These are phyloP conservation scores for Ophiosphaerella narmari DNA, from an alignment of 2,329 filamentous ascomycete genomes.

Conservation along the genomic window DNA sequence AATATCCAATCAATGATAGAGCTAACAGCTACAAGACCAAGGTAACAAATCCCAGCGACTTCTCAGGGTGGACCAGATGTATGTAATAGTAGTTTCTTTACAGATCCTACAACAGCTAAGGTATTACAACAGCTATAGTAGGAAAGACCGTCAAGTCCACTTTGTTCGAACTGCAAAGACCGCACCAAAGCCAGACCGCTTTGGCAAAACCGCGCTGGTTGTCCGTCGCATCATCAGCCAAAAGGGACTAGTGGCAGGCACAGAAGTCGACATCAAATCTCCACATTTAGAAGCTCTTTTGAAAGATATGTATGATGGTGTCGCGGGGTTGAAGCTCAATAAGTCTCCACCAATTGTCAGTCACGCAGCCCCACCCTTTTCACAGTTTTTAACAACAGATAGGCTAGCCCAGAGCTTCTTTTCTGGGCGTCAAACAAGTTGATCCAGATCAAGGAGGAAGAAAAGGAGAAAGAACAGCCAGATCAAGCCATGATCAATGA, in stretches of 20 bases:
- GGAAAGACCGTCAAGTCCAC: slow-evolving; percentile 1
- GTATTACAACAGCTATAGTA: slow-evolving; percentile 1
- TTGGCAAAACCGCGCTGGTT: slow-evolving; percentile 2
- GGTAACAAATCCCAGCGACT: slow-evolving; percentile 1
- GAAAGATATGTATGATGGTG: slow-evolving; percentile 1
- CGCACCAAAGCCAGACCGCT: not conserved
- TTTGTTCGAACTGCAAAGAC: slow-evolving; percentile 1
- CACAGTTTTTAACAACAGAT: not conserved
- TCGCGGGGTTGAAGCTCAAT: slow-evolving; percentile 1
- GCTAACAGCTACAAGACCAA: slow-evolving; percentile 1
- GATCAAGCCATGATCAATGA: slow-evolving; percentile 2
- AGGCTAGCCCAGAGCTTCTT: not conserved
- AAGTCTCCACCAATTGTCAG: slow-evolving; percentile 2
- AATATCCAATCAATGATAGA: not conserved
- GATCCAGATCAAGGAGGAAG: slow-evolving; percentile 1
- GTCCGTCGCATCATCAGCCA: slow-evolving; percentile 2
- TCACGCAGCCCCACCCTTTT: not conserved
- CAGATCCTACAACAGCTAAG: not conserved
- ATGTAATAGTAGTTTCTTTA: not conserved
- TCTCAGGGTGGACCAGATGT: slow-evolving; percentile 3
- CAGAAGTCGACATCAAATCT: slow-evolving; percentile 3
- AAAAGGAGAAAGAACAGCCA: not conserved
- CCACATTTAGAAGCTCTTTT: slow-evolving; percentile 1
- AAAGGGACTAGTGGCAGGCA: not conserved
- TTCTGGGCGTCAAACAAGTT: not conserved